phyloP scores from a whole-genome alignment of 257 asterid genomes.

The Solanum paucissectum region DNA sequence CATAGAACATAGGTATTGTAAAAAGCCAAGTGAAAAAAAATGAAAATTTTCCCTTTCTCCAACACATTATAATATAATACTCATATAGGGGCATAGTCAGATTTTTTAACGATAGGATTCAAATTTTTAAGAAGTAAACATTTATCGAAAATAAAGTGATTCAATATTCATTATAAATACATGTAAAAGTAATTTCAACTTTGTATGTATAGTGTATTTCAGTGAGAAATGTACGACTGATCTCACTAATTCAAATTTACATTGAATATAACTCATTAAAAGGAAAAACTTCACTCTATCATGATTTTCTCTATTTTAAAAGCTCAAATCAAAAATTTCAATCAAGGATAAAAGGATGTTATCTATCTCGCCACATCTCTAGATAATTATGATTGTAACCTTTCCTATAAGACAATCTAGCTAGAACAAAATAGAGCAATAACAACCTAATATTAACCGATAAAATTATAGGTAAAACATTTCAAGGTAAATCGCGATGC shows the following conservation, averaged over 20 bases:
- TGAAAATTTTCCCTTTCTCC: not conserved
- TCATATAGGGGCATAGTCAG: not conserved
- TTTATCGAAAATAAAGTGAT: not conserved
- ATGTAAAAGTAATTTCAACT: not conserved
- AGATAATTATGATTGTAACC: not conserved
- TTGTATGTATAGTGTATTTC: not conserved
- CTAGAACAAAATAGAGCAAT: not conserved
- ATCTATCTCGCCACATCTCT: not conserved
- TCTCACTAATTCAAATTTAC: not conserved
- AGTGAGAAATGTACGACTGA: not conserved
- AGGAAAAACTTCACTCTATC: not conserved
- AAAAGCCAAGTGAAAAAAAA: not conserved
- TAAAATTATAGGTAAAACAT: not conserved
- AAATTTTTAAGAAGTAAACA: not conserved
- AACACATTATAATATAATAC: not conserved
- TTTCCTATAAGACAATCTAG: not conserved
- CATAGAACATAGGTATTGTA: not conserved
- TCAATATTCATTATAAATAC: not conserved
- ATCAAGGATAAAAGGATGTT: too few species aligned
- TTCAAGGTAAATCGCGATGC: not conserved
- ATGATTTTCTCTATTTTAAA: not conserved
- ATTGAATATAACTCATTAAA: not conserved
- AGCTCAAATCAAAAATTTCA: fast-evolving
- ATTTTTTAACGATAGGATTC: not conserved
- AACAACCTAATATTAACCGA: not conserved